Conservation (phyloP, 192 early-diverging fungal species). For the Coemansia sp. region DNA sequence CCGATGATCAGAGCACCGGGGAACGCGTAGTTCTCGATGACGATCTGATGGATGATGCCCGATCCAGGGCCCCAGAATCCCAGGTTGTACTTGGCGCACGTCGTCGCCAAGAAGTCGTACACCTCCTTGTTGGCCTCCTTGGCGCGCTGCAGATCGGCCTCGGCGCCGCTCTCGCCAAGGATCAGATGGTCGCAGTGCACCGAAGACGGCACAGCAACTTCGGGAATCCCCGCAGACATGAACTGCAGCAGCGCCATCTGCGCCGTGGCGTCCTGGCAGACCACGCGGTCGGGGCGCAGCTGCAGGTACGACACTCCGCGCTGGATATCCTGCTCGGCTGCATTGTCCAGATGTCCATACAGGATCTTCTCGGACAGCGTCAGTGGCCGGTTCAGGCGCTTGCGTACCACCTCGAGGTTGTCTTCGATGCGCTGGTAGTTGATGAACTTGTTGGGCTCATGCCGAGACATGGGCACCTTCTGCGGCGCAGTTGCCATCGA, state of each 20-base stretch:
- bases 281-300: conserved; percentile 97
- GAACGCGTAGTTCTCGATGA: conserved; percentile 97
- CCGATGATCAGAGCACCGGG: conserved; percentile 96
- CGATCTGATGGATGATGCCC: conserved; percentile 96
- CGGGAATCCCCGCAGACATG: conserved; percentile 87
- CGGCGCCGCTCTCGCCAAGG: conserved; percentile 85
- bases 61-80: conserved; percentile 96
- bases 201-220: conserved; percentile 87
- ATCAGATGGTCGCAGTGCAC: conserved; percentile 99
- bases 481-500: conserved; percentile 52
- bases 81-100: conserved; percentile 90
- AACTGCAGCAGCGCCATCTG: conserved; percentile 98
- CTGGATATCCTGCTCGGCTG: conserved; percentile 90
- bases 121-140: conserved; percentile 92
- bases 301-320: conserved; percentile 93
- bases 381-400: conserved; percentile 87
- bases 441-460: conserved; percentile 93
- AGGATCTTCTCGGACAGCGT: conserved; percentile 98
- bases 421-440: conserved; percentile 97
- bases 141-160: conserved; percentile 80
- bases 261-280: conserved; percentile 98
- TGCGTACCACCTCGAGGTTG: conserved; percentile 91
- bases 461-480: conserved; percentile 90
- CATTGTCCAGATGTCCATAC: conserved; percentile 97
- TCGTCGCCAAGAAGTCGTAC: conserved; percentile 85